Conservation (phyloP, 208 protist species). For the Balamuthia mandrillaris region DNA sequence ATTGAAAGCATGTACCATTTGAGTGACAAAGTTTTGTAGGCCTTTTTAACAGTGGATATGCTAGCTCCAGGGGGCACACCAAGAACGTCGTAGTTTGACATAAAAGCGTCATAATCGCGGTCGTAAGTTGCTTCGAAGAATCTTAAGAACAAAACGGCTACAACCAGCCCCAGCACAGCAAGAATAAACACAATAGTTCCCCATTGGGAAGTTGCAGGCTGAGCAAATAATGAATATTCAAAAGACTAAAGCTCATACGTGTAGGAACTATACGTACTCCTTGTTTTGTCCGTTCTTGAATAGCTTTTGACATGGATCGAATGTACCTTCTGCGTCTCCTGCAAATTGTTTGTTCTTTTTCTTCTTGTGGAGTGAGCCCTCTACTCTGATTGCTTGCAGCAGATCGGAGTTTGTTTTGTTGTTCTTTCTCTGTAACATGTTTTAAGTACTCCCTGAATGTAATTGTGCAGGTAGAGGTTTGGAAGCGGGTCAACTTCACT, state of each 20-base stretch:
- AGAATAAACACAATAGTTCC: not conserved
- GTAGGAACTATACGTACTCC: not conserved
- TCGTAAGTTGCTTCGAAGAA: not conserved
- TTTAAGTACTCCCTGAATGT: conserved; percentile 24
- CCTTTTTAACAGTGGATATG: not conserved
- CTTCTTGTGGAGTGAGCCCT: not conserved
- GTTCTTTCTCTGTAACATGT: not conserved
- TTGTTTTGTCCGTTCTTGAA: not conserved
- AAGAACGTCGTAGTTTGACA: conserved; percentile 9
- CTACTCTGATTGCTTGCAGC: not conserved
- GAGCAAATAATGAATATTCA: not conserved
- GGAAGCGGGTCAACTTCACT: conserved; percentile 17
- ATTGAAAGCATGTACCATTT: too few relatives aligned
- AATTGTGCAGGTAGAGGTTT: conserved; percentile 13
- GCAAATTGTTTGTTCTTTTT: not conserved
- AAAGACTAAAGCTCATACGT: not conserved
- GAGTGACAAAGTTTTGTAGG: not conserved
- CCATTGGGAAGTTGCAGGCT: not conserved
- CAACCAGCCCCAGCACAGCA: not conserved
- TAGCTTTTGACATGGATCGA: not conserved
- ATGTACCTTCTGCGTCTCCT: conserved; percentile 1
- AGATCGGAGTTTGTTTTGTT: not conserved
- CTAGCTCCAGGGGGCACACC: not conserved
- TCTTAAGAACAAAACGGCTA: not conserved
- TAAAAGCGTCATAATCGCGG: conserved; percentile 11